phyloP scores from a whole-genome alignment of 2,329 filamentous ascomycete genomes.

The Echinosphaeria canescens region DNA sequence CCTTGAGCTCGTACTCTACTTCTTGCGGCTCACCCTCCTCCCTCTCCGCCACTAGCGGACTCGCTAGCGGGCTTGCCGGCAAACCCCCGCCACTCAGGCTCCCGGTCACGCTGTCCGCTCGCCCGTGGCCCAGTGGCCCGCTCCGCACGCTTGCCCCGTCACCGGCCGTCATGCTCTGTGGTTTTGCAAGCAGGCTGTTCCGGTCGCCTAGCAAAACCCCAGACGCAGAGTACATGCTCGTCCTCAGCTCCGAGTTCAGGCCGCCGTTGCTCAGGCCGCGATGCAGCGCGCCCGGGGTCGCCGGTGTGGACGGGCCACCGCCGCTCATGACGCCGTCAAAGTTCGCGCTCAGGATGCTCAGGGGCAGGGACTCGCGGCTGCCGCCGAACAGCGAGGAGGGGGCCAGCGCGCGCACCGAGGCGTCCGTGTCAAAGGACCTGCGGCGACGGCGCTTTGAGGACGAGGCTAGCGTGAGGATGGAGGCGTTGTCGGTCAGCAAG shows the following conservation, averaged over 20 bases:
- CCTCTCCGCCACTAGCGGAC: slow-evolving; percentile 21
- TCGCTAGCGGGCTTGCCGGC: slow-evolving; percentile 37
- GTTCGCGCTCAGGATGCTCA: slow-evolving; percentile 58
- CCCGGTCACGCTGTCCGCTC: slow-evolving; percentile 64
- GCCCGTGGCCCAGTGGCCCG: slow-evolving; percentile 52
- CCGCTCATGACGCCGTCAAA: slow-evolving; percentile 19
- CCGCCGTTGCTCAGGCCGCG: slow-evolving; percentile 14
- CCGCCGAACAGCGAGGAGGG: slow-evolving; percentile 68
- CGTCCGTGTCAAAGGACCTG: slow-evolving; percentile 67
- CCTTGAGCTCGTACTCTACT: not conserved
- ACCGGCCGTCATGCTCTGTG: slow-evolving; percentile 13
- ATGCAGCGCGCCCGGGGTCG: no score
- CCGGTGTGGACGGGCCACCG: slow-evolving; percentile 17
- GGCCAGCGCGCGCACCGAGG: slow-evolving; percentile 65
- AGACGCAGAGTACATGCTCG: slow-evolving; percentile 62
- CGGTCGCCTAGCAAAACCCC: slow-evolving; percentile 53
- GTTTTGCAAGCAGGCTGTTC: slow-evolving; percentile 52
- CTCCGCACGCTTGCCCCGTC: slow-evolving; percentile 66
- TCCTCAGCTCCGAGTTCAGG: slow-evolving; percentile 49
- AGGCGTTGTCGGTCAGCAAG: slow-evolving; percentile 66
- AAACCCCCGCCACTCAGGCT: slow-evolving; percentile 47
- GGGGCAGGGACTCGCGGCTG: slow-evolving; percentile 56
- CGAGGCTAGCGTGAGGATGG: slow-evolving; percentile 65
- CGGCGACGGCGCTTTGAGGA: slow-evolving; percentile 60
- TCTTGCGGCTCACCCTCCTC: slow-evolving; percentile 4